Conservation (phyloP, 2,329 filamentous ascomycete genomes). For the Xylariaceae sp. region DNA sequence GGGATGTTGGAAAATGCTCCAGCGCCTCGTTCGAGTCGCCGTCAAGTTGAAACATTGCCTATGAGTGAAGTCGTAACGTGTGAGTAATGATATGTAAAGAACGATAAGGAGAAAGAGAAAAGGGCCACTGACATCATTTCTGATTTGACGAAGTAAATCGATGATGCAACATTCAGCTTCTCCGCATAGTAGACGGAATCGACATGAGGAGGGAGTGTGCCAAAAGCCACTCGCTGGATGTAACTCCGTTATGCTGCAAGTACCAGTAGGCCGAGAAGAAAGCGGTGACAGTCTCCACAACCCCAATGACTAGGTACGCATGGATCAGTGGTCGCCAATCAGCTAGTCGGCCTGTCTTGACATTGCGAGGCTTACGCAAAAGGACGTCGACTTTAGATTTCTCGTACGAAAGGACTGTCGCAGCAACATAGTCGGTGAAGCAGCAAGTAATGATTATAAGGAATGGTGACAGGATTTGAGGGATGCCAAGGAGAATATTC, state of each 20-base stretch:
- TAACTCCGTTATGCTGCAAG: conserved; percentile 57
- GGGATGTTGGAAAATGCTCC: conserved; percentile 69
- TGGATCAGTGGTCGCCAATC: conserved; percentile 70
- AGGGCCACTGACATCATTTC: conserved; percentile 62
- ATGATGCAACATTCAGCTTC: conserved; percentile 61
- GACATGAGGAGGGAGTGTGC: conserved; percentile 45
- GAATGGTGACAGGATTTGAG: conserved; percentile 69
- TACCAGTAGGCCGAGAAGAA: conserved; percentile 68
- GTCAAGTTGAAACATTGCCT: conserved; percentile 73
- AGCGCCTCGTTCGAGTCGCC: conserved; percentile 60
- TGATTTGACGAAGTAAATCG: conserved; percentile 75
- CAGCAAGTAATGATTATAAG: conserved; percentile 68
- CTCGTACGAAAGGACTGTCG: conserved; percentile 72
- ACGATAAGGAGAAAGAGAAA: neutral
- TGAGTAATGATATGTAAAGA: neutral
- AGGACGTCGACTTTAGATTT: conserved; percentile 73
- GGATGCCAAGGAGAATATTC: conserved; percentile 67
- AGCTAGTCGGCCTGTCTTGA: conserved; percentile 67
- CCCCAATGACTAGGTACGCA: conserved; percentile 66
- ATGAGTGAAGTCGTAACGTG: neutral
- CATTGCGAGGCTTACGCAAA: conserved; percentile 62
- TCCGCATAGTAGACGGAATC: conserved; percentile 51
- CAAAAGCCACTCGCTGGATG: conserved; percentile 62
- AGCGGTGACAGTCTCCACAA: conserved; percentile 56
- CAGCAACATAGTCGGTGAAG: conserved; percentile 72